Percentiles rank a stretch among this genome's conserved stretches.
These are phyloP conservation scores for Tephrocybe sp. DNA, from an alignment of 768 basidiomycete species.

Conservation along the genomic window DNA sequence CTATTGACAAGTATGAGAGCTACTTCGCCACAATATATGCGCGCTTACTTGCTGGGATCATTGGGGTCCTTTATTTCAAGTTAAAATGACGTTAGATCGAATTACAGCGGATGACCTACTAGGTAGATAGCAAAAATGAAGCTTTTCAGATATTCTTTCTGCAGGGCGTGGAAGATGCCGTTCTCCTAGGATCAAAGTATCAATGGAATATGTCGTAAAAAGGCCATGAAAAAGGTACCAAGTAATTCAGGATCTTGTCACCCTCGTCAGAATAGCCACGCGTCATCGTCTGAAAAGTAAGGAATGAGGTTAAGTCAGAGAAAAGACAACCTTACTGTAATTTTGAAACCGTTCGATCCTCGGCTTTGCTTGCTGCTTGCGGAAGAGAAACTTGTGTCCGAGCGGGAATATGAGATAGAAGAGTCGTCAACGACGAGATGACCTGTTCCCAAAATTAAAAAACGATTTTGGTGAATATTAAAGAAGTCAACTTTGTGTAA, in stretches of 20 bases:
- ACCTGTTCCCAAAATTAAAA: slow-evolving; percentile 32
- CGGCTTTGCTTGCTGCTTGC: slow-evolving; percentile 34
- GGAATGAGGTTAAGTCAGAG: neutral
- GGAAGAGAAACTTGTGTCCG: slow-evolving; percentile 37
- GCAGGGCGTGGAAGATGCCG: slow-evolving; percentile 84
- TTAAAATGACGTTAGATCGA: neutral
- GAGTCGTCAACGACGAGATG: slow-evolving; percentile 54
- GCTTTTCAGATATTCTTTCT: slow-evolving; percentile 81
- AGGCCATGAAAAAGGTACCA: slow-evolving; percentile 47
- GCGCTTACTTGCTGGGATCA: slow-evolving; percentile 77
- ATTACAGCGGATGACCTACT: slow-evolving; percentile 38
- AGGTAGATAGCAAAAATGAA: slow-evolving; percentile 87
- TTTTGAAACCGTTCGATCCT: slow-evolving; percentile 63
- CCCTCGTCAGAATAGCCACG: slow-evolving; percentile 82
- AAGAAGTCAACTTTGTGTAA: slow-evolving; percentile 53
- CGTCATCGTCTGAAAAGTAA: slow-evolving; percentile 49
- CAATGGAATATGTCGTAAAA: neutral
- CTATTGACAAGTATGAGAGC: slow-evolving; percentile 34
- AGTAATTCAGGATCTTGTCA: slow-evolving; percentile 77
- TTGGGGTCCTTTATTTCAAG: slow-evolving; percentile 61
- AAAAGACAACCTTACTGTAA: slow-evolving; percentile 46
- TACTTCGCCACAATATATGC: slow-evolving; percentile 25
- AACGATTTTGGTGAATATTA: neutral
- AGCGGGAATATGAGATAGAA: slow-evolving; percentile 27
- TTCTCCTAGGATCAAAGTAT: slow-evolving; percentile 55